Base-by-base conservation (phyloP, 495 filamentous ascomycete species). In the Penicillium crystallinum region DNA sequence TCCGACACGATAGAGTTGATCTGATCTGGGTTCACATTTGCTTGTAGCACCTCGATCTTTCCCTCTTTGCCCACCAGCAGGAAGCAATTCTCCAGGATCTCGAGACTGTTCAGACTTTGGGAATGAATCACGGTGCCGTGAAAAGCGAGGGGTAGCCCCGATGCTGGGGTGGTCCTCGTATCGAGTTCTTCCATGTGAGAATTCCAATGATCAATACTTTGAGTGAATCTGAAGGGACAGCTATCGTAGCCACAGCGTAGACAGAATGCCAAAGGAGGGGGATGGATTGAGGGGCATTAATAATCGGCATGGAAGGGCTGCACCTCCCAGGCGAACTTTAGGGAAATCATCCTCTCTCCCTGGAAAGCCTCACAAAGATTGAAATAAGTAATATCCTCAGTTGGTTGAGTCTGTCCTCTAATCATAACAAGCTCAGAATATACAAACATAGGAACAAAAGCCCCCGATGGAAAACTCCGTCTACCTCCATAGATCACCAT, bases 71-170 rank as follows among this genome's bases (percentile, higher is more conserved):
- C 48, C 49, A 81, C 49, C 0, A 78, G 45, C 17, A 83, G 48
- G 34, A 81, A 64, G 39, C 75, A 70, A 21, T 69, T 67, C 37
- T 76, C 62, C n/a, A 77, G 58, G 42, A 81, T 68, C 52, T 77
- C 69, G n/a, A 83, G 68, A 0, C 69, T 55, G 0, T 62, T 48
- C 15, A 62, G 56, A 5, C 61, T 57, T 29, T 65, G 55, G 12
- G 77, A 75, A 64, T 84, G 79, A 53, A 82, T 77, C 4, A 80
- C 42, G 0, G 77, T 74, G 49, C 80, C 81, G 54, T 79, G 66
- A 53, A 84, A 78, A 22, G 67, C 67, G n/a, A 64, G 55, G 14
- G 69, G 61, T 0, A 65, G 44, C 14, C 61, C 54, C 14, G 57
- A 47, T 34, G 54, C 52, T 34, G 44, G 54, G 35, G 38, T 46